phyloP scores from a whole-genome alignment of 306 rosid genomes.

The Phaseolus lunatus region DNA sequence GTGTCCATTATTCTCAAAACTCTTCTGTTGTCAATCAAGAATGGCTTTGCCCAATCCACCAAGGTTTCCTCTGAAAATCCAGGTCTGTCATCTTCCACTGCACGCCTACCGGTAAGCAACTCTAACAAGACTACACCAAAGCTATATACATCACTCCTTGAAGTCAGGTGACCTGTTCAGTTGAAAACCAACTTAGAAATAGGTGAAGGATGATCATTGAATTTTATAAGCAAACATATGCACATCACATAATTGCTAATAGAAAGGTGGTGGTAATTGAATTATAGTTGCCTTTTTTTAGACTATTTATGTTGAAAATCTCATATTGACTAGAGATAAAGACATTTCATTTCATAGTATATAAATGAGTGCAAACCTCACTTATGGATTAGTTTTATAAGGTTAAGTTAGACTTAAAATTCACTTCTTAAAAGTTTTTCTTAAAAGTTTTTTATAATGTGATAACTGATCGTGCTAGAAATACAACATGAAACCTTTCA shows the following conservation, averaged over 20 bases:
- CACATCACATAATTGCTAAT: background rate
- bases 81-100: conserved; percentile 60
- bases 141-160: conserved; percentile 88
- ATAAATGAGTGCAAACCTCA: too few species aligned
- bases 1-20: conserved; percentile 91
- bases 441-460: too few species aligned
- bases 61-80: conserved; percentile 75
- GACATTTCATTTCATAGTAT: too few species aligned
- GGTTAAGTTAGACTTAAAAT: too few species aligned
- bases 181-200: conserved; percentile 27
- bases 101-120: conserved; percentile 79
- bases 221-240: background rate
- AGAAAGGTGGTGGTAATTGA: background rate
- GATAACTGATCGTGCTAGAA: too few species aligned
- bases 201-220: background rate
- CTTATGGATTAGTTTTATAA: too few species aligned
- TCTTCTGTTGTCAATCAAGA: conserved; percentile 68
- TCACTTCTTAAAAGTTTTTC: too few species aligned
- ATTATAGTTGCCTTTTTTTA: background rate
- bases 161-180: conserved; percentile 83
- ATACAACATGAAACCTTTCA: too few species aligned
- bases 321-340: too few species aligned
- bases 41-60: conserved; percentile 93
- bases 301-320: too few species aligned
- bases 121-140: conserved; percentile 86